A percentile compares a stretch with the other conserved stretches of the same genome.
Conservation (phyloP, 2,329 filamentous ascomycete genomes). For the Aureobasidium leucospermi region DNA sequence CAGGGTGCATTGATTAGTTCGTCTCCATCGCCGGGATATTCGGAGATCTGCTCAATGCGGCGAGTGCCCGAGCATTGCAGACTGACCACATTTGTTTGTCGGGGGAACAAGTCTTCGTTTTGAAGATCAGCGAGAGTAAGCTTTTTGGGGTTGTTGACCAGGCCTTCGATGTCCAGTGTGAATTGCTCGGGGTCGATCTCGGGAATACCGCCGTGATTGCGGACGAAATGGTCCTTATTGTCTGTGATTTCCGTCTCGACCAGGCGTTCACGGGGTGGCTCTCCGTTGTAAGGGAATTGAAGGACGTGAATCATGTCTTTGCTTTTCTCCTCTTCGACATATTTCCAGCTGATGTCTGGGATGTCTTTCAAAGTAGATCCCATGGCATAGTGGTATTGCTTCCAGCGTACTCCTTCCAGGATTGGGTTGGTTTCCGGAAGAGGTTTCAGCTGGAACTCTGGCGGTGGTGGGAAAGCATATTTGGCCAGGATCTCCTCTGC, state of each 20-base stretch:
- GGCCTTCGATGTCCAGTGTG: slow-evolving; percentile 50
- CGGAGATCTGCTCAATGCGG: slow-evolving; percentile 59
- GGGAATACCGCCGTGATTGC: slow-evolving; percentile 67
- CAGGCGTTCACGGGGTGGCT: slow-evolving; percentile 41
- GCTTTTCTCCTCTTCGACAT: slow-evolving; percentile 38
- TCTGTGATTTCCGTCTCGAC: slow-evolving; percentile 53
- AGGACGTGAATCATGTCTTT: slow-evolving; percentile 42
- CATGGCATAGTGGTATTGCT: slow-evolving; percentile 39
- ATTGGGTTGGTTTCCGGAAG: slow-evolving; percentile 38
- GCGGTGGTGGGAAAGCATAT: slow-evolving; percentile 43
- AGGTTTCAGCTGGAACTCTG: slow-evolving; percentile 37
- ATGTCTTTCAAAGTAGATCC: slow-evolving; percentile 34
- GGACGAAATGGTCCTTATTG: slow-evolving; percentile 58
- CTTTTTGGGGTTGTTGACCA: slow-evolving; percentile 51
- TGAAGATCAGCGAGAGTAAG: slow-evolving; percentile 55
- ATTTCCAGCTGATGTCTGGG: slow-evolving; percentile 48
- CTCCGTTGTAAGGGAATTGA: slow-evolving; percentile 43
- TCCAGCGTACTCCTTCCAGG: slow-evolving; percentile 40
- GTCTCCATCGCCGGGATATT: slow-evolving; percentile 58
- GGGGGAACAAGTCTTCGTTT: slow-evolving; percentile 53
- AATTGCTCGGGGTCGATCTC: slow-evolving; percentile 52
- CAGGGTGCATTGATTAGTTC: slow-evolving; percentile 30
- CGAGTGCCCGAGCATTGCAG: slow-evolving; percentile 64
- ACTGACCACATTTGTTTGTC: slow-evolving; percentile 51
- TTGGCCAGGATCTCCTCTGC: slow-evolving; percentile 49